Conservation (phyloP, 768 basidiomycete genomes). For the Tephrocybe sp. region DNA sequence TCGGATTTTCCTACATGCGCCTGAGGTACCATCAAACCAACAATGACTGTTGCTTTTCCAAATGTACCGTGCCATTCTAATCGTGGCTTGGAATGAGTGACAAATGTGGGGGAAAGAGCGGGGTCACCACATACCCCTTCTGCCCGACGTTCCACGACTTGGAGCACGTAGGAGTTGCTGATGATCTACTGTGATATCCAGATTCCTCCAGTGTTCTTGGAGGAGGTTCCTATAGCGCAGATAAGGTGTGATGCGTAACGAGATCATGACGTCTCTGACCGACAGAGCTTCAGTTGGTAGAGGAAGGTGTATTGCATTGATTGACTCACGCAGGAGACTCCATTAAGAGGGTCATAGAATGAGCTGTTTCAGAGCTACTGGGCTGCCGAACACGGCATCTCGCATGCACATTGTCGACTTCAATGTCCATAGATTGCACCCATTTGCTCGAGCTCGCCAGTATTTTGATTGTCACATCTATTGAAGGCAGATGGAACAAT, state of each 20-base stretch:
- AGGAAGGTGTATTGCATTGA: background rate
- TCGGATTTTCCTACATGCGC: background rate
- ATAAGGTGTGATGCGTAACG: conserved; percentile 1
- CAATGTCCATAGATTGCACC: conserved; percentile 11
- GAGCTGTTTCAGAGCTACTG: background rate
- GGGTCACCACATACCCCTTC: conserved; percentile 1
- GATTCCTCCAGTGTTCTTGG: background rate
- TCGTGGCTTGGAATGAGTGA: background rate
- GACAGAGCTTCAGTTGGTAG: background rate
- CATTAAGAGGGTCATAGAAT: background rate
- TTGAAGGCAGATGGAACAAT: background rate
- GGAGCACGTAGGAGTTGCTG: background rate
- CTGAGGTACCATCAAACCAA: conserved; percentile 3
- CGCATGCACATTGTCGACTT: conserved; percentile 5
- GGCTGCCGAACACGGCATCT: background rate
- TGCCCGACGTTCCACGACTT: background rate
- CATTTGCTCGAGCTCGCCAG: conserved; percentile 6
- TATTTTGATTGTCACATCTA: conserved; percentile 11
- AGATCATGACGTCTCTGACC: background rate
- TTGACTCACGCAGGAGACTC: conserved; percentile 7
- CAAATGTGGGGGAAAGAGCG: no score
- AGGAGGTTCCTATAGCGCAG: conserved; percentile 6
- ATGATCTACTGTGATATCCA: background rate
- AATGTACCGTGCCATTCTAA: conserved; percentile 9
- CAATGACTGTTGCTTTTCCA: background rate